A percentile compares a stretch with the other conserved stretches of the same genome.
Conservation (phyloP, 1,139 yeast species). For the Zygosaccharomyces pseudobailii region DNA sequence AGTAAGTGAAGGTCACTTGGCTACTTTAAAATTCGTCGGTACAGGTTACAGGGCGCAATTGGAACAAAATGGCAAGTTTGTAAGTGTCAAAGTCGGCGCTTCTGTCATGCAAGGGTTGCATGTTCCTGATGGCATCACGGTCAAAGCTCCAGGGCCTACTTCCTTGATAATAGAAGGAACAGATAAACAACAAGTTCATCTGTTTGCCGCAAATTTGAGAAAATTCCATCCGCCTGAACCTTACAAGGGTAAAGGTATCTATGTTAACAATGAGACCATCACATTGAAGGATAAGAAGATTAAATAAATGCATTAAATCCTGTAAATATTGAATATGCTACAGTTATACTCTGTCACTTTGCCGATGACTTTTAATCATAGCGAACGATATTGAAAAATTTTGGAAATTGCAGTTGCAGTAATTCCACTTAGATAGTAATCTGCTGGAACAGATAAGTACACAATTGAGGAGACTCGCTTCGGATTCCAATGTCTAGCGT, state of each 20-base stretch:
- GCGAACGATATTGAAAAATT: constrained; percentile 3
- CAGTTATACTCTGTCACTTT: background rate
- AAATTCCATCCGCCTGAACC: constrained; percentile 94
- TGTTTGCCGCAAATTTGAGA: constrained; percentile 86
- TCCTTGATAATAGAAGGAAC: constrained; percentile 80
- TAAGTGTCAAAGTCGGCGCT: constrained; percentile 78
- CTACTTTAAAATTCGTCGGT: constrained; percentile 87
- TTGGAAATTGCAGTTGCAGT: background rate
- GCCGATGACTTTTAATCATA: background rate
- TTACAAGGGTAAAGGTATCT: constrained; percentile 96
- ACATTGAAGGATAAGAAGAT: constrained; percentile 88
- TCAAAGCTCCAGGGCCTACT: constrained; percentile 81
- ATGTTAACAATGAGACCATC: constrained; percentile 85
- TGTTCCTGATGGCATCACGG: constrained; percentile 73
- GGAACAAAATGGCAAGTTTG: constrained; percentile 52
- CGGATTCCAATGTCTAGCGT: constrained; percentile 2
- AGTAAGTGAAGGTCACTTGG: constrained; percentile 86
- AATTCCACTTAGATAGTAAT: background rate
- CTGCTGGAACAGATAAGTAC: background rate
- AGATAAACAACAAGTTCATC: constrained; percentile 80
- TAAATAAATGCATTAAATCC: constrained; percentile 45
- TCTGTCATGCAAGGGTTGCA: constrained; percentile 62
- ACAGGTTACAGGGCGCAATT: constrained; percentile 89
- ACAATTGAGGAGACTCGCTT: background rate
- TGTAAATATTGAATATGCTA: constrained; percentile 6